Conservation (phyloP, 2,329 filamentous ascomycete genomes). For the Xylariales sp. region DNA sequence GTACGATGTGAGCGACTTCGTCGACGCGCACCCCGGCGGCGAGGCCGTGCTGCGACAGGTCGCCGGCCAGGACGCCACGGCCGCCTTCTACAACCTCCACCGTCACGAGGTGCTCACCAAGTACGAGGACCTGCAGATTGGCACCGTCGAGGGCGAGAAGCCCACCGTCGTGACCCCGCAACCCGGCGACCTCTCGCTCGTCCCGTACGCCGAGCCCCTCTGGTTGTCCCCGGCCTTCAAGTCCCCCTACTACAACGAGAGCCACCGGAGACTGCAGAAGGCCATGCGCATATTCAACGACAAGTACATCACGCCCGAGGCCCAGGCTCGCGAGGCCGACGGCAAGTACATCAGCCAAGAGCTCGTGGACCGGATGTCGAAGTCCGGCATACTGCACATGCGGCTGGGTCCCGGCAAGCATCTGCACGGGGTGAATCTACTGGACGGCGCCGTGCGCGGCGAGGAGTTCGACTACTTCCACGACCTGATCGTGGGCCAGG, state of each 20-base stretch:
- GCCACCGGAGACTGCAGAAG: conserved; percentile 74
- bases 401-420: conserved; percentile 85
- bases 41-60: conserved; percentile 83
- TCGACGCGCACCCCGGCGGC: conserved; percentile 87
- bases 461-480: conserved; percentile 91
- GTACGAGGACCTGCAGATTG: conserved; percentile 79
- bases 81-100: conserved; percentile 91
- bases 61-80: conserved; percentile 83
- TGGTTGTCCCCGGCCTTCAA: conserved; percentile 84
- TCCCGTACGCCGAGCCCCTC: conserved; percentile 86
- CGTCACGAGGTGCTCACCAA: conserved; percentile 88
- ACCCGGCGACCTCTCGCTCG: conserved; percentile 77
- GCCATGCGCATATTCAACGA: conserved; percentile 81
- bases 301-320: conserved; percentile 76
- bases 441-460: conserved; percentile 77
- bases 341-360: conserved; percentile 77
- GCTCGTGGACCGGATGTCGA: conserved; percentile 83
- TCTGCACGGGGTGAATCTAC: conserved; percentile 75
- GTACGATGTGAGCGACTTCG: conserved; percentile 87
- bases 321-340: conserved; percentile 78
- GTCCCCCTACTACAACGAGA: conserved; percentile 83
- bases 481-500: conserved; percentile 80
- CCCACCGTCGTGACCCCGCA: conserved; percentile 77
- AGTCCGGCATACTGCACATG: conserved; percentile 81
- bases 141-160: conserved; percentile 79